Conservation (phyloP, 2,329 filamentous ascomycete species). For the Lachnellula hyalina region DNA sequence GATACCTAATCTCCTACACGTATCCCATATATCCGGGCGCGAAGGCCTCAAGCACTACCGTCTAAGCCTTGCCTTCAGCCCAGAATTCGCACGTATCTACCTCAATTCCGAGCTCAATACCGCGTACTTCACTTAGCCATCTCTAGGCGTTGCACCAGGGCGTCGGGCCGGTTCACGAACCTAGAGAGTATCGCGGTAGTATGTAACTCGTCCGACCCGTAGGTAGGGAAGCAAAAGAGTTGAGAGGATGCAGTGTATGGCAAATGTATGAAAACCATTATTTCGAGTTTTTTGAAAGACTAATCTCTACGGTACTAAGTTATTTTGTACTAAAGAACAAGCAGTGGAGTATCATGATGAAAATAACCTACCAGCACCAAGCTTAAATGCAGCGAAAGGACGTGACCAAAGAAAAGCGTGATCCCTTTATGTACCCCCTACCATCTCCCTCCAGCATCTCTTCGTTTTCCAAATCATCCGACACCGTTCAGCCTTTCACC, state of each 20-base stretch:
- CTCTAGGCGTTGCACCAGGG: conserved; percentile 2
- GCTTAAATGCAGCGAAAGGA: background rate
- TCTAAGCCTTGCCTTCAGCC: conserved; percentile 4
- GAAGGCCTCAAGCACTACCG: conserved; percentile 6
- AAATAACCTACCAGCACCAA: background rate
- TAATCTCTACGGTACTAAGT: background rate
- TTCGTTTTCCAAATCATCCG: background rate
- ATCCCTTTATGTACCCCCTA: background rate
- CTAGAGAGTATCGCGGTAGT: conserved; percentile 1
- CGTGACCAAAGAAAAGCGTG: background rate
- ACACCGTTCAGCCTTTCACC: conserved; percentile 34
- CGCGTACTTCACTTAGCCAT: background rate
- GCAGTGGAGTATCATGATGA: conserved; percentile 1
- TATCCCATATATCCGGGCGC: conserved; percentile 3
- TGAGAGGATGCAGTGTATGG: background rate
- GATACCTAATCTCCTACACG: conserved; percentile 1
- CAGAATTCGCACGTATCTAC: conserved; percentile 6
- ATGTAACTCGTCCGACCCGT: conserved; percentile 2
- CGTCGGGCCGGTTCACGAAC: conserved; percentile 3
- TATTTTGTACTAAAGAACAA: background rate
- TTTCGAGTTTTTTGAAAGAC: background rate
- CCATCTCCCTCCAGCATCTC: background rate
- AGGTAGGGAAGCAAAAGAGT: background rate
- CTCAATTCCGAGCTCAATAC: conserved; percentile 3
- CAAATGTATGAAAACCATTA: background rate